A percentile compares a stretch with the other conserved stretches of the same genome.
phyloP scores from a whole-genome alignment of 2,329 filamentous ascomycete species.

The Tolypocladium cylindrosporum region DNA sequence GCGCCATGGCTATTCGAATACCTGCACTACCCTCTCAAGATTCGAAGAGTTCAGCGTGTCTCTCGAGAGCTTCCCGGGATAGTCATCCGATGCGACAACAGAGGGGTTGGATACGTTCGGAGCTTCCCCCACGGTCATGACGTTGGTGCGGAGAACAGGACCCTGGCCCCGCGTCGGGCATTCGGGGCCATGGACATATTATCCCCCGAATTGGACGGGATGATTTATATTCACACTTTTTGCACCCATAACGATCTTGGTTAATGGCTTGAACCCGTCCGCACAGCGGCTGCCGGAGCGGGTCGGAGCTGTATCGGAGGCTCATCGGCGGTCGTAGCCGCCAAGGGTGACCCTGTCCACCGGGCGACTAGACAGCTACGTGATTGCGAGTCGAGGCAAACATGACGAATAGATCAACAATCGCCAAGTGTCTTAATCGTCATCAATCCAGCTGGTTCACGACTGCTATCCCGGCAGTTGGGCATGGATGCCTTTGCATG shows the following conservation, averaged over 20 bases:
- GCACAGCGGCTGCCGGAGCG: background rate
- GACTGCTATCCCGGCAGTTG: background rate
- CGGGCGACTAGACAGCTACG: too few relatives aligned
- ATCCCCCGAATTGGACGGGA: background rate
- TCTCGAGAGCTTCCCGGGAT: background rate
- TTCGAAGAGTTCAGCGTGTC: background rate
- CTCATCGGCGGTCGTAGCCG: background rate
- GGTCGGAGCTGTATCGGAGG: background rate
- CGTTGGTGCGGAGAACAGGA: background rate
- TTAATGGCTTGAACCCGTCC: background rate
- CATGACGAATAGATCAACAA: background rate
- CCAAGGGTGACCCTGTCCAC: background rate
- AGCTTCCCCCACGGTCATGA: background rate
- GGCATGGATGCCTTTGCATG: background rate
- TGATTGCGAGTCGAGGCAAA: too few relatives aligned
- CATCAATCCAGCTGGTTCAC: background rate
- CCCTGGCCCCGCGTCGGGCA: background rate
- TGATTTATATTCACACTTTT: too few relatives aligned
- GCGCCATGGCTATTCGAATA: constrained; percentile 7
- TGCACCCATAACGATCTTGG: background rate
- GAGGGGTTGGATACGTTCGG: background rate
- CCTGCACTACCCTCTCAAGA: background rate
- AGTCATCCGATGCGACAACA: background rate
- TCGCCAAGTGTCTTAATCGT: background rate
- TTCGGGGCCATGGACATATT: background rate